Conservation (phyloP, 371 early-diverging fungal genomes). For the Apophysomyces sp. region DNA sequence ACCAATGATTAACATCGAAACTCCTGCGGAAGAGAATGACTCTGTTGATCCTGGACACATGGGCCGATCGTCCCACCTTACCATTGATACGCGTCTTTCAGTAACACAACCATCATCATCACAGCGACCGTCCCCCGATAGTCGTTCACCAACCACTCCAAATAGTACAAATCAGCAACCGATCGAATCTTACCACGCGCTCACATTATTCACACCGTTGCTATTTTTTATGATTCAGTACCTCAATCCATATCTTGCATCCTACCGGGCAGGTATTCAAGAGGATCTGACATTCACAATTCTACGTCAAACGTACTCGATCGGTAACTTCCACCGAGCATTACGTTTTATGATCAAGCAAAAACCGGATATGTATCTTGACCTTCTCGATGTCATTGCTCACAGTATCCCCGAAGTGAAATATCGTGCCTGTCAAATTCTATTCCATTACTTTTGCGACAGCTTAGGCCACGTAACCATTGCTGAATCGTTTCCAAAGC, state of each 20-base stretch:
- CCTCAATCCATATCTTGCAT: constrained; percentile 39
- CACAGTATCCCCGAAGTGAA: constrained; percentile 38
- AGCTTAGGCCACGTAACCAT: constrained; percentile 55
- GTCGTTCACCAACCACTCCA: constrained; percentile 12
- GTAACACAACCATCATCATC: not conserved
- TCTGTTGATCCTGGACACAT: not conserved
- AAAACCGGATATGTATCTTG: constrained; percentile 56
- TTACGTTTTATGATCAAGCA: constrained; percentile 45
- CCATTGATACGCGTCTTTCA: constrained; percentile 39
- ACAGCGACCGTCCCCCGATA: constrained; percentile 11
- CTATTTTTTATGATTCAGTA: constrained; percentile 47
- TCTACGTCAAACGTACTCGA: constrained; percentile 26
- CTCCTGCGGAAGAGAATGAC: constrained; percentile 23
- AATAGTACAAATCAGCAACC: constrained; percentile 1
- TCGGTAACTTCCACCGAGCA: constrained; percentile 51
- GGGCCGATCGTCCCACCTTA: constrained; percentile 27
- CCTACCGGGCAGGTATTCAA: constrained; percentile 10
- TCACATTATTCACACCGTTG: constrained; percentile 42
- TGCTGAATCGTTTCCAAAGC: constrained; percentile 42
- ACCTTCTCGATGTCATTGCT: constrained; percentile 53
- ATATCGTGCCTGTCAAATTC: constrained; percentile 39
- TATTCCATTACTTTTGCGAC: constrained; percentile 40
- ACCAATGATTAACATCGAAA: constrained; percentile 45
- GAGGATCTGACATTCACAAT: constrained; percentile 17
- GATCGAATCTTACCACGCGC: constrained; percentile 16